Base-by-base conservation (phyloP, 2,329 filamentous ascomycete genomes). In the Penicillium griseofulvum region DNA sequence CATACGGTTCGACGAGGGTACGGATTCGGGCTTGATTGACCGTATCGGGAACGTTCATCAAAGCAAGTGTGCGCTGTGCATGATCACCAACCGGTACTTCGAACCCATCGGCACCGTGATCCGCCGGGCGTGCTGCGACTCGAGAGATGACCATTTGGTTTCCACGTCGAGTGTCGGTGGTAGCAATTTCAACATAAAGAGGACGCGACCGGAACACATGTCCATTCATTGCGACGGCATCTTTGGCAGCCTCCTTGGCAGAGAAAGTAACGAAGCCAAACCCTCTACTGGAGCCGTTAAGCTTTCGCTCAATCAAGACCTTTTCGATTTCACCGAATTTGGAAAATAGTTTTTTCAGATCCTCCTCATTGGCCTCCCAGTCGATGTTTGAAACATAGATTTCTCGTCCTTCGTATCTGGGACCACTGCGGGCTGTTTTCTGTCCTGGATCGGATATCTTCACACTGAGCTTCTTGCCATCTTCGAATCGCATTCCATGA, bases 31-130 rank as follows among this genome's bases (percentile, higher is more conserved):
- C 85, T 66, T 96, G 90, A 61, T 95, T 97, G 66, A 97, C 85
- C 0, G 92, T 97, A 68, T 97, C 94, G 0, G 94, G 91, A 1
- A 99, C 79, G 59, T 92, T 88, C 74, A 97, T 84, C 28, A 99
- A 78, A 10, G 87, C 88, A 47, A 97, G 81, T 0, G 90, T 94
- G 49, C 91, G 86, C 47, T 86, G 83, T 29, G 79, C 80, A 8
- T 76, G 72, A 0, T 80, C 78, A 24, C 68, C 61, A 55, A 76
- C 72, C 0, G 69, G 51, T 67, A 76, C 80, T 29, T 71, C 65
- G 45, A 75, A 67, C 33, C 80, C 78, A 10, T 71, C 72, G 9
- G 52, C 58, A 16, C 72, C 69, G 50, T 76, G 68, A 22, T 65
- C 64, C 50, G 74, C 65, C 19, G 74, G 68, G 2, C 71, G 71